Percentiles rank a stretch among this genome's conserved stretches.
phyloP scores from a whole-genome alignment of 169 alveolate genomes.

The Eimeria mitis region DNA sequence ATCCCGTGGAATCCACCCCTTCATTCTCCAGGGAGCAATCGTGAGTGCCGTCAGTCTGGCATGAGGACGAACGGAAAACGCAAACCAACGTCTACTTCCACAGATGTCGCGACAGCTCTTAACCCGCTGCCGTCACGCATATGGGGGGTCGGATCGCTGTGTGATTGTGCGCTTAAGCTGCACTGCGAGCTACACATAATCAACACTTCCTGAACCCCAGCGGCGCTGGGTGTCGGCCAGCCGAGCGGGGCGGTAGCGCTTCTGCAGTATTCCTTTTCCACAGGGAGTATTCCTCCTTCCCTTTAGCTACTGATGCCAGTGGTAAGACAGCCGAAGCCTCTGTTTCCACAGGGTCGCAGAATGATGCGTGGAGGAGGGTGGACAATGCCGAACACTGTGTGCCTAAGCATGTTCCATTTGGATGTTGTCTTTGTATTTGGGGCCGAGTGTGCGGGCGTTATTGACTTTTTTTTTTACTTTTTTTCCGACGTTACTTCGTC shows the following conservation, averaged over 20 bases:
- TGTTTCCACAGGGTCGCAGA: not conserved
- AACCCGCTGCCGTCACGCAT: not conserved
- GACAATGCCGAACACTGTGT: not conserved
- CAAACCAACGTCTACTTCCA: not conserved
- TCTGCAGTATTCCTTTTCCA: not conserved
- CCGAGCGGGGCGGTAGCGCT: not conserved
- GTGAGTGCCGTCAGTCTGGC: not conserved
- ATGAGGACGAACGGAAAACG: not conserved
- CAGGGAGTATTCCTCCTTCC: not conserved
- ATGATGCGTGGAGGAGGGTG: not conserved
- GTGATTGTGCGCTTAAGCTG: not conserved
- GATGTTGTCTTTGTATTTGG: not conserved
- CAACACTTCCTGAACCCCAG: not conserved
- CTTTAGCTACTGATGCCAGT: not conserved
- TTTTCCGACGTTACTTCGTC: not conserved
- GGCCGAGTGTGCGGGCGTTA: not conserved
- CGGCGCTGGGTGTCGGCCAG: not conserved
- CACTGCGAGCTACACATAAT: not conserved
- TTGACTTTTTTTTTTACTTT: not conserved
- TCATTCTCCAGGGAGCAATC: not conserved
- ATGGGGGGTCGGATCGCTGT: not conserved
- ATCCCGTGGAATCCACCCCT: not conserved
- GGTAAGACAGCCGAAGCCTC: not conserved
- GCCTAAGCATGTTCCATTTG: no score
- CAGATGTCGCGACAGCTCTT: not conserved